phyloP scores from a whole-genome alignment of 305 asterid genomes.

The Coffea humblotiana region DNA sequence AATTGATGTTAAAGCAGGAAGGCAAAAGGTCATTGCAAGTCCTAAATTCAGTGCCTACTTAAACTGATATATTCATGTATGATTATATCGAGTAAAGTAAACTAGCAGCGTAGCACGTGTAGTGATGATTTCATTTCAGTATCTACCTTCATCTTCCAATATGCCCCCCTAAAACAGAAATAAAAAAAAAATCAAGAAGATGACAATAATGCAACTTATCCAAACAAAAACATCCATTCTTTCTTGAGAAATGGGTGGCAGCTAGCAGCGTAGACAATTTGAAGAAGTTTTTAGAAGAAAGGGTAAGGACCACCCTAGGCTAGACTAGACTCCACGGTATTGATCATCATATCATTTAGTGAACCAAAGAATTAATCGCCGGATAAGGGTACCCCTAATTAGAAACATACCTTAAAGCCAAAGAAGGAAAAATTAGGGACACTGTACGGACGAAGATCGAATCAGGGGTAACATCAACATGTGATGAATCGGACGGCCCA shows the following conservation, averaged over 20 bases:
- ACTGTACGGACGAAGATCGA: slow-evolving; percentile 13
- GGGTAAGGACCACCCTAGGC: slow-evolving; percentile 28
- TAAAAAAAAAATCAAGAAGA: neutral
- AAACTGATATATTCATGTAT: neutral
- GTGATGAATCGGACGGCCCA: slow-evolving; percentile 12
- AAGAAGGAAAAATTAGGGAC: slow-evolving; percentile 20
- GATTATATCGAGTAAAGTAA: neutral
- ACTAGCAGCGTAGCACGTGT: slow-evolving; percentile 14
- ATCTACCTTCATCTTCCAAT: neutral
- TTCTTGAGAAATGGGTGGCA: neutral
- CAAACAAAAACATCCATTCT: slow-evolving; percentile 2
- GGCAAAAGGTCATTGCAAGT: neutral
- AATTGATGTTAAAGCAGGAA: neutral
- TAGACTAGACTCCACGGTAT: neutral
- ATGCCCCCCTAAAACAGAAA: neutral
- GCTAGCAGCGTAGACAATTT: neutral
- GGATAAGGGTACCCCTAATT: slow-evolving; percentile 18
- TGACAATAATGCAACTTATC: neutral
- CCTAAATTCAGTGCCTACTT: neutral
- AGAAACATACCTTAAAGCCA: slow-evolving; percentile 32
- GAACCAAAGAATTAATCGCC: neutral
- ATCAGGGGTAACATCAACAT: no score
- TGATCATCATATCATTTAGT: slow-evolving; percentile 8
- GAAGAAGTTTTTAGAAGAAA: neutral
- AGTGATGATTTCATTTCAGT: neutral